These are phyloP conservation scores for Lactifluus echinatus DNA, from an alignment of 768 basidiomycete species.

Conservation along the genomic window DNA sequence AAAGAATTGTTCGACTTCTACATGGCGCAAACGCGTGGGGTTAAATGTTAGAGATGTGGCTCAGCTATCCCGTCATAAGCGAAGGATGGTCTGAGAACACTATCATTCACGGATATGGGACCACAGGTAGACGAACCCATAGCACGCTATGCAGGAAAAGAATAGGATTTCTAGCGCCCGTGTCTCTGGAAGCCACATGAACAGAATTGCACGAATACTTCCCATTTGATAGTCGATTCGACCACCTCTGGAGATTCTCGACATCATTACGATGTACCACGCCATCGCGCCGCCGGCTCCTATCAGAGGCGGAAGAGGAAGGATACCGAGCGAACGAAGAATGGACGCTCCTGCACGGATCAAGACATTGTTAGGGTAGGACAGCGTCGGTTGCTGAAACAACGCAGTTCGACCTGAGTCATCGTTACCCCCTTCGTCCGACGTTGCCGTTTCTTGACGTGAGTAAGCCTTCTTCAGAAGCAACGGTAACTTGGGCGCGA, in stretches of 20 bases:
- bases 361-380: not conserved
- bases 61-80: not conserved
- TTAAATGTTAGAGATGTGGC: not conserved
- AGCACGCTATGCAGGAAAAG: conserved; percentile 1
- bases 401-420: conserved; percentile 17
- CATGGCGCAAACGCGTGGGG: not conserved
- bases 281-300: conserved; percentile 56
- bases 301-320: conserved; percentile 42
- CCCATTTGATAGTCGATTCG: conserved; percentile 21
- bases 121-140: not conserved
- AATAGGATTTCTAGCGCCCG: not conserved
- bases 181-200: conserved; percentile 21
- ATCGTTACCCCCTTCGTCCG: not conserved
- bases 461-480: conserved; percentile 21
- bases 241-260: conserved; percentile 34
- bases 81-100: not conserved
- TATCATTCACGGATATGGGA: not conserved
- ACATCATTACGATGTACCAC: conserved; percentile 60
- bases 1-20: not conserved
- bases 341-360: conserved; percentile 14
- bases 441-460: not conserved
- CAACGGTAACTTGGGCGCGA: conserved; percentile 52
- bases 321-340: conserved; percentile 12
- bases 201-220: conserved; percentile 21
- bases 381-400: conserved; percentile 4